Evolutionary conservation across 176 grass and related monocot genomes (phyloP), one percentile per base, ranked within the genome.

Genomic region (Areca catechu): DNA sequence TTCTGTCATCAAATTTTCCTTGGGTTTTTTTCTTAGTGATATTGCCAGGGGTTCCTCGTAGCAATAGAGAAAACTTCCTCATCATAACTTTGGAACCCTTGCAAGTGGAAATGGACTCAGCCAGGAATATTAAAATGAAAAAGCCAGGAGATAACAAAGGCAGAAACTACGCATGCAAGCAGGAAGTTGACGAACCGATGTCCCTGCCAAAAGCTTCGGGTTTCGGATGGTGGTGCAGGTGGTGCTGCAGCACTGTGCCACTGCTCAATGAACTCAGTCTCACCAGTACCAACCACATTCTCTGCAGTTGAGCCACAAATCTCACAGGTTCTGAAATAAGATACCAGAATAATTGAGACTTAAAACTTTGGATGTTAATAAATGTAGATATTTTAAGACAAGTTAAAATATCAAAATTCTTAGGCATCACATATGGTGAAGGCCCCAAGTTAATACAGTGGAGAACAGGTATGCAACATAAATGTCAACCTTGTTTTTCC

Each of bases 221-320:
- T 63, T 49, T 95, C 89, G 34, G 51, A 60, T 20, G 37, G 14
- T 16, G 69, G 22, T 16, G 61, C 69, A 4, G 74, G 71, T 7
- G 53, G 49, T 18, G 18, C 63, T 24, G 50, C 57, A 0, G 57
- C 51, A 60, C 19, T 64, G 50, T 63, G 86, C 82, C 79, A 86
- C 18, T 86, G 82, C 19, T 89, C 85, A 7, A 85, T 85, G 60
- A 80, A 85, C 27, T 95, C 85, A 0, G 75, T 53, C 53, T 95
- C 89, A 34, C 82, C 73, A 34, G 80, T 71, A 72, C 89, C 89
- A 66, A 85, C 83, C 73, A 95, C 79, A 53, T 95, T 95, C 71
- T 64, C 74, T 19, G 89, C 89, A 0, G 76, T 75, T 54, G 89
- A 95, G 62, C 85, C 79, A 59, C 89, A 95, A 48, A 95, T 89